phyloP scores from a whole-genome alignment of 2,329 filamentous ascomycete genomes.

The Tolypocladium inflatum region DNA sequence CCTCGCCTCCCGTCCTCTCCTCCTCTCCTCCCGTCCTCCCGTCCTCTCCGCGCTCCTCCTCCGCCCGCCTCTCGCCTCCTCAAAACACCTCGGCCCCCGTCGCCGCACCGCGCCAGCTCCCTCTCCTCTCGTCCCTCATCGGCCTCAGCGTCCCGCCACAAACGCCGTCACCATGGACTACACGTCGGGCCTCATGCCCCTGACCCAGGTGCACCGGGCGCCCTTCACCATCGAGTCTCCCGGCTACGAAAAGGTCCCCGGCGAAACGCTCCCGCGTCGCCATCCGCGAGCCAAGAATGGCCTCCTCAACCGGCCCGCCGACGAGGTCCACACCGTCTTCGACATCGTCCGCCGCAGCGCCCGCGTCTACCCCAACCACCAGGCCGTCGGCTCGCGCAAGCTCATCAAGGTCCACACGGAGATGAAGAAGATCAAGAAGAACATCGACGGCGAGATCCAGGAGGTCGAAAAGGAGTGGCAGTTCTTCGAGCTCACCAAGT shows the following conservation, averaged over 20 bases:
- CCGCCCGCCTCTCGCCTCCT: not conserved
- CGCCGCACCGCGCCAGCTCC: not conserved
- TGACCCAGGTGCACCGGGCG: conserved; percentile 54
- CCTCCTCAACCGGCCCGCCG: conserved; percentile 54
- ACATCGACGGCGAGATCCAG: conserved; percentile 68
- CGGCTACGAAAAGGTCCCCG: conserved; percentile 57
- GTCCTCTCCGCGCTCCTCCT: not conserved
- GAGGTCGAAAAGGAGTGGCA: conserved; percentile 88
- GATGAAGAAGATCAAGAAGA: conserved; percentile 83
- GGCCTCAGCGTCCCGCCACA: not conserved
- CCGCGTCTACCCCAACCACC: conserved; percentile 49
- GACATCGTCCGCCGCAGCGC: conserved; percentile 67
- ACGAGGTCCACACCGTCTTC: conserved; percentile 67
- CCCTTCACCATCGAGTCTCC: conserved; percentile 68
- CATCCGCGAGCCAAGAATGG: conserved; percentile 62
- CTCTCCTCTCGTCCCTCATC: not conserved
- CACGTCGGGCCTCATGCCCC: conserved; percentile 36
- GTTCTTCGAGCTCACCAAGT: conserved; percentile 75
- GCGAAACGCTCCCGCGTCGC: conserved; percentile 77
- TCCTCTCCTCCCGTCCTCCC: not conserved
- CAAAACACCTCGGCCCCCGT: not conserved
- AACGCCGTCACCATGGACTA: conserved; percentile 16
- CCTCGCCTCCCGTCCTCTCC: not conserved
- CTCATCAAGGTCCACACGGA: conserved; percentile 72
- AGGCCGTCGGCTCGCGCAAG: conserved; percentile 61